phyloP scores from a whole-genome alignment of 2,329 filamentous ascomycete genomes.

The Fusarium clavum region DNA sequence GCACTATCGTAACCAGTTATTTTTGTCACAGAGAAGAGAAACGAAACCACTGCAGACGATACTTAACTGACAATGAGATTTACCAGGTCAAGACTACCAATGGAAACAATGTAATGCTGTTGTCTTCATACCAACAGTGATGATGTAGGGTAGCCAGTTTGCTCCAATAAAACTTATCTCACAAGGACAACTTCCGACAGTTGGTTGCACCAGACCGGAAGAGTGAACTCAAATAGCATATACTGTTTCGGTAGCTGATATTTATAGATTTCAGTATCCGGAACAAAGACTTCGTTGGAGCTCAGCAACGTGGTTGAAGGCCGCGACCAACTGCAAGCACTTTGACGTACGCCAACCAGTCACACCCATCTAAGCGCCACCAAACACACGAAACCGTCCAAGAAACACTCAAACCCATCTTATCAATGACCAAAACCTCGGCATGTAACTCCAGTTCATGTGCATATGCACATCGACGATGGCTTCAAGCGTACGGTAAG shows the following conservation, averaged over 20 bases:
- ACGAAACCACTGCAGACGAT: too few species aligned
- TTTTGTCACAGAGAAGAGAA: too few species aligned
- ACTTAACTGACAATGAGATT: too few species aligned
- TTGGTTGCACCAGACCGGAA: neutral
- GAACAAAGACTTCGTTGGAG: neutral
- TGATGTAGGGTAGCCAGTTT: neutral
- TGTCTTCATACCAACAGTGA: too few species aligned
- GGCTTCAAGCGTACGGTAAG: neutral
- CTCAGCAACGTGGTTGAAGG: neutral
- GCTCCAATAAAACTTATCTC: neutral
- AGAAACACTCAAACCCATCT: neutral
- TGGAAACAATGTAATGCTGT: too few species aligned
- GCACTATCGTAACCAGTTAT: too few species aligned
- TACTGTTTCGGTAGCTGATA: neutral
- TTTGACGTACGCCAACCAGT: neutral
- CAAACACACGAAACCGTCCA: neutral
- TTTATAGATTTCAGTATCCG: neutral
- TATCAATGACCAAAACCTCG: neutral
- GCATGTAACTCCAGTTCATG: neutral
- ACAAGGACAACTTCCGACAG: neutral
- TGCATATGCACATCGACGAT: constrained; percentile 3
- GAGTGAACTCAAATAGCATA: neutral
- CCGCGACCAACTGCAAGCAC: neutral
- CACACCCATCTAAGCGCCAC: neutral
- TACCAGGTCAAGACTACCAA: too few species aligned